These are phyloP conservation scores for Periglandula ipomoeae DNA, from an alignment of 2,329 filamentous ascomycete species.

Conservation along the genomic window DNA sequence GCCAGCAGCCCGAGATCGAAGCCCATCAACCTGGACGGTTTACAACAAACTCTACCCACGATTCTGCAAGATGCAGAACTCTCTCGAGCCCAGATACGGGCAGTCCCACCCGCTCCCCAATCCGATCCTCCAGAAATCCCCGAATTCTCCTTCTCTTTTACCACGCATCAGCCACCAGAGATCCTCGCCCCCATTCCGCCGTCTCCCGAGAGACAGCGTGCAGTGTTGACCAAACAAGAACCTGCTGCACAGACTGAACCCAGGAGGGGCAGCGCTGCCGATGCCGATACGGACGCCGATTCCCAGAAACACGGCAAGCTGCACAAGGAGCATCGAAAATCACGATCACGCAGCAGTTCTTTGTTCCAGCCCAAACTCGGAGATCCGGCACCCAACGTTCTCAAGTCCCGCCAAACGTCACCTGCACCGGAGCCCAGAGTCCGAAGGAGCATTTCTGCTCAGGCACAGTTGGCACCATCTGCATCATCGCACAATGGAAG, in stretches of 20 bases:
- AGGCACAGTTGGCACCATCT: constrained; percentile 20
- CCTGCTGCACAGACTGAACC: constrained; percentile 8
- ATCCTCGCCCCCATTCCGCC: constrained; percentile 21
- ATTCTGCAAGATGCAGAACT: background rate
- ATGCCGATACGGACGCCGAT: constrained; percentile 7
- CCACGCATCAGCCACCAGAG: constrained; percentile 15
- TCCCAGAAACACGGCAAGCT: constrained; percentile 18
- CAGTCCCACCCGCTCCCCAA: constrained; percentile 6
- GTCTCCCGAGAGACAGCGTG: constrained; percentile 18
- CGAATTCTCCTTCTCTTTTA: constrained; percentile 13
- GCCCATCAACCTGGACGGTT: constrained; percentile 7
- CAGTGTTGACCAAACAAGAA: constrained; percentile 15
- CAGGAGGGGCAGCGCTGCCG: constrained; percentile 1
- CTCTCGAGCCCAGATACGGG: background rate
- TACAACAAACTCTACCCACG: background rate
- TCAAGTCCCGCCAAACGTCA: constrained; percentile 20
- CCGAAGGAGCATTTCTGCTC: constrained; percentile 39
- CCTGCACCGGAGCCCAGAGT: constrained; percentile 29
- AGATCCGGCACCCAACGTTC: constrained; percentile 13
- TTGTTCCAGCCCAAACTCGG: constrained; percentile 18
- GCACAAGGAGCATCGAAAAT: constrained; percentile 19
- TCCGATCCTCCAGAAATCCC: constrained; percentile 13
- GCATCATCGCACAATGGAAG: constrained; percentile 20
- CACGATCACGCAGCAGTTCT: constrained; percentile 24
- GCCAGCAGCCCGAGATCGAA: background rate